A percentile compares a stretch with the other conserved stretches of the same genome.
Conservation (phyloP, 148 eudicot species). For the Camellia lanceoleosa region DNA sequence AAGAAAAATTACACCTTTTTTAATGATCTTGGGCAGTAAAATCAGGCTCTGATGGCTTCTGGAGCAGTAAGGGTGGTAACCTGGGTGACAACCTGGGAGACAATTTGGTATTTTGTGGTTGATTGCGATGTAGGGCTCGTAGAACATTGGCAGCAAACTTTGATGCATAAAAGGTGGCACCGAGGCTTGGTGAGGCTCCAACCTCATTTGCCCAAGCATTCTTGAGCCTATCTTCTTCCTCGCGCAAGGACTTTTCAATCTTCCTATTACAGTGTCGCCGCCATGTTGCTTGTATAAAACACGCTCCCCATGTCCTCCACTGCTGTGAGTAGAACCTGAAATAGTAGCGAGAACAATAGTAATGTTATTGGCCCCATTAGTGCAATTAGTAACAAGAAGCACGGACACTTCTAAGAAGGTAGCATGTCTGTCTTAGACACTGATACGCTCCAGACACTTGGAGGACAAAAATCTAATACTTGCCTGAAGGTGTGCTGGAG, state of each 20-base stretch:
- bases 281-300: slow-evolving; percentile 77
- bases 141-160: slow-evolving; percentile 60
- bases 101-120: slow-evolving; percentile 20
- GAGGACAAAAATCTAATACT: slow-evolving; percentile 9
- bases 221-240: slow-evolving; percentile 46
- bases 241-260: slow-evolving; percentile 42
- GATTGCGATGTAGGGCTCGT: slow-evolving; percentile 33
- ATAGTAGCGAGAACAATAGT: neutral
- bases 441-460: no score
- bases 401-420: no score
- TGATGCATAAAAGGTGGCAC: slow-evolving; percentile 60
- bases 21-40: slow-evolving; percentile 37
- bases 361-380: no score
- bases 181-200: slow-evolving; percentile 52
- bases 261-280: slow-evolving; percentile 47
- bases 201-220: slow-evolving; percentile 35
- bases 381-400: no score
- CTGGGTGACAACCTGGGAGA: slow-evolving; percentile 36
- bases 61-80: slow-evolving; percentile 46
- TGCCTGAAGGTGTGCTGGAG: slow-evolving; percentile 61
- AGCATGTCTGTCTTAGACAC: no score
- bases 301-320: slow-evolving; percentile 75
- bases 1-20: slow-evolving; percentile 1
- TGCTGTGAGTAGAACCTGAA: slow-evolving; percentile 61
- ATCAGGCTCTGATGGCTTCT: slow-evolving; percentile 66